phyloP scores from a whole-genome alignment of 1,284 basidiomycete species.

The Pseudozyma sp. region DNA sequence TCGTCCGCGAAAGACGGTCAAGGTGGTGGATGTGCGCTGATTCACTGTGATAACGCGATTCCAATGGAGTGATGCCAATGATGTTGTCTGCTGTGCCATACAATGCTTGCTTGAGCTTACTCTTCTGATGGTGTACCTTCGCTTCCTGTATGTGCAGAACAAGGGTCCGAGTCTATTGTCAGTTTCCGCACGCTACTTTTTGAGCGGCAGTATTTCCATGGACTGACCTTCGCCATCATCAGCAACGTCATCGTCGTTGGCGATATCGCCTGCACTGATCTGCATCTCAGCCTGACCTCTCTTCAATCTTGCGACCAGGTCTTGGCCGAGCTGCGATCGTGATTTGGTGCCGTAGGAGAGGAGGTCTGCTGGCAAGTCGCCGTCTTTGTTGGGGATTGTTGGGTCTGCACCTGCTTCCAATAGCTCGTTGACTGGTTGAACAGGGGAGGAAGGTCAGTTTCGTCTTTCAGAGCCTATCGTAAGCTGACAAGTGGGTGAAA shows the following conservation, averaged over 20 bases:
- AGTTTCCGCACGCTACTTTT: neutral
- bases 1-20: slow-evolving; percentile 39
- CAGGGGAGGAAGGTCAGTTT: neutral
- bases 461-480: neutral
- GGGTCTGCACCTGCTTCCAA: slow-evolving; percentile 64
- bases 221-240: slow-evolving; percentile 44
- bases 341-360: slow-evolving; percentile 50
- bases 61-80: neutral
- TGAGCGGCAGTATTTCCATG: neutral
- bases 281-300: slow-evolving; percentile 51
- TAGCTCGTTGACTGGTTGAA: slow-evolving; percentile 55
- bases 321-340: slow-evolving; percentile 48
- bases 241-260: slow-evolving; percentile 40
- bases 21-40: slow-evolving; percentile 29
- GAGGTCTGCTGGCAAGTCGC: slow-evolving; percentile 60
- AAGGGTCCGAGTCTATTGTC: neutral
- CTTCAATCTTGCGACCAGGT: slow-evolving; percentile 51
- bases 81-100: neutral
- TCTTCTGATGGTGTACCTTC: slow-evolving; percentile 53
- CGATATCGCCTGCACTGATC: slow-evolving; percentile 52
- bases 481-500: neutral
- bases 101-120: slow-evolving; percentile 6
- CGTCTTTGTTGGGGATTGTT: slow-evolving; percentile 54
- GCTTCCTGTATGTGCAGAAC: slow-evolving; percentile 23
- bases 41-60: neutral